Evolutionary conservation across 352 stramenopile species (phyloP).

Genomic region (Globisporangium takayamanum): DNA sequence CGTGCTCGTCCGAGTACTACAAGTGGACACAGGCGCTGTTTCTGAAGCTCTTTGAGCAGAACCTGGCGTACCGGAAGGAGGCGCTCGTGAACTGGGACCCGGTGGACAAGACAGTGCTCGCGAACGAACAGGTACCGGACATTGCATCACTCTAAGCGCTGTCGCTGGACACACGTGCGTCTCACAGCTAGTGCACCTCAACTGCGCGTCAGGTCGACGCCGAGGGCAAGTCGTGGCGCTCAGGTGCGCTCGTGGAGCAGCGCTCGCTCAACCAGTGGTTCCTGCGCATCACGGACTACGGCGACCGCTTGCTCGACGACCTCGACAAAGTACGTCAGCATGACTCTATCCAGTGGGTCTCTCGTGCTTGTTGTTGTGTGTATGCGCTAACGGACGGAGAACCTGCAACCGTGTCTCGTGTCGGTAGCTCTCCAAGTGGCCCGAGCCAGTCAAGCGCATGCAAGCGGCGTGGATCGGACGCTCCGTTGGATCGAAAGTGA

Average conservation of each 20-base stretch:
- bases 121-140: constrained; percentile 95
- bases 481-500: constrained; percentile 87
- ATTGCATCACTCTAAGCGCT: not conserved
- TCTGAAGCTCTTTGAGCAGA: constrained; percentile 94
- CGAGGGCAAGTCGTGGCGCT: constrained; percentile 95
- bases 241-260: constrained; percentile 93
- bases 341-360: no score
- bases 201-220: constrained; percentile 39
- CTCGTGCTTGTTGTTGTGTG: not conserved
- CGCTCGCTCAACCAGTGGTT: constrained; percentile 96
- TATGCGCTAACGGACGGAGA: not conserved
- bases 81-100: constrained; percentile 99
- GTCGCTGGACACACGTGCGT: not conserved
- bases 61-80: constrained; percentile 94
- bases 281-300: constrained; percentile 98
- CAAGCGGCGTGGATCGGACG: constrained; percentile 96
- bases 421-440: constrained; percentile 73
- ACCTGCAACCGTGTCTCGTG: not conserved
- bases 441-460: constrained; percentile 85
- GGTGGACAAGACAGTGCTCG: constrained; percentile 97
- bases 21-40: constrained; percentile 99
- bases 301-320: constrained; percentile 93
- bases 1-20: constrained; percentile 95
- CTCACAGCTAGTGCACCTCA: not conserved
- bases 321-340: constrained; percentile 83